Evolutionary conservation across 139 green algal species (phyloP), one percentile per base, ranked within the genome.

Genomic region (Coelastrella sp.): DNA sequence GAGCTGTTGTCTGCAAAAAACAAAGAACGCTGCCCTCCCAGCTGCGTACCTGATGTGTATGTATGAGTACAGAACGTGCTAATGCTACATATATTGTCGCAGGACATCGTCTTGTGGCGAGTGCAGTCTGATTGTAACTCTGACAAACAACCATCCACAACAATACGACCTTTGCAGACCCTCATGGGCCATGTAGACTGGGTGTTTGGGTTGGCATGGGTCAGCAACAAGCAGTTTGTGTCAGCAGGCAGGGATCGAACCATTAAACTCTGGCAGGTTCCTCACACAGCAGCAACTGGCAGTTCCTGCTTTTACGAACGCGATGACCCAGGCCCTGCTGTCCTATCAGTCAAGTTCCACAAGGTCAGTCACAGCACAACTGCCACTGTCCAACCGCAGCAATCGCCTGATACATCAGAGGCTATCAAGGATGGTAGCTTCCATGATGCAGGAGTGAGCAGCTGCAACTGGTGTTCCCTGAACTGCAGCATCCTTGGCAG

Each of bases 121-220:
- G 6, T 83, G 14, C 78, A 63, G 82, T 93, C 19, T 78, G 93
- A 89, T 84, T 94, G 14, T 61, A 82, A 17, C 75, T 22, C 15
- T n/a, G 22, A 22, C 22, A 73, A 35, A 12, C 84, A 70, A 22
- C 63, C 63, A 14, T 22, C 63, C 12, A 70, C 73, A 19, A 27
- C 24, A 10, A 22, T 81, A 76, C 76, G 68, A 76, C 72, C 70
- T n/a, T n/a, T 85, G 22, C 60, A 78, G 63, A 79, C 84, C 63
- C 70, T 80, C 56, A 79, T 95, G 90, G 95, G 94, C 7, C 95
- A 97, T 86, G 27, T 68, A 60, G 96, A 97, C 89, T 97, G 96
- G 95, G 75, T 97, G 35, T 97, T 97, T 94, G 96, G 93, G 12
- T 11, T 92, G 4, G 89, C 92, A 4, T 97, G 95, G 95, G 35